Percentiles rank a stretch among this genome's conserved stretches.
These are phyloP conservation scores for Agapanthus africanus DNA, from an alignment of 106 monocot species.

Conservation along the genomic window DNA sequence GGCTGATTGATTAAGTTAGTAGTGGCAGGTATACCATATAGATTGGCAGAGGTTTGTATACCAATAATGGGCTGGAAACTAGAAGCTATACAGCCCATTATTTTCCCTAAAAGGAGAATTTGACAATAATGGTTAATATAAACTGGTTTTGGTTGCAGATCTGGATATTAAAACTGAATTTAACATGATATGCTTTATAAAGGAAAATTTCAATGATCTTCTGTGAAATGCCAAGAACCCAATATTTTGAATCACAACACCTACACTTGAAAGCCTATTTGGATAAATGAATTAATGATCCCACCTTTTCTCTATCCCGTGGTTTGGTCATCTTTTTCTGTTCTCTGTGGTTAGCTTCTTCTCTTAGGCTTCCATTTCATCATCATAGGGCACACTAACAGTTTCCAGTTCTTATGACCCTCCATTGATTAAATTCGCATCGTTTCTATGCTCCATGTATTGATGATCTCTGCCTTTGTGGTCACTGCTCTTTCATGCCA, in stretches of 20 bases:
- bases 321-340: too few relatives aligned
- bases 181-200: not conserved
- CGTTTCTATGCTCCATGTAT: too few relatives aligned
- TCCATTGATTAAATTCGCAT: not conserved
- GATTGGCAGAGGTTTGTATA: not conserved
- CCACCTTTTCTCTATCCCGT: not conserved
- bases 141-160: not conserved
- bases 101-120: too few relatives aligned
- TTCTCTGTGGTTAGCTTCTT: not conserved
- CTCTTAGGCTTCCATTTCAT: not conserved
- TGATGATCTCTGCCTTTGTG: not conserved
- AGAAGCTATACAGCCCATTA: too few relatives aligned
- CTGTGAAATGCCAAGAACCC: not conserved
- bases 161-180: not conserved
- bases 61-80: too few relatives aligned
- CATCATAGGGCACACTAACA: not conserved
- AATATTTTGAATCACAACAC: not conserved
- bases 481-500: not conserved
- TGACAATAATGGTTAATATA: too few relatives aligned
- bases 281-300: not conserved
- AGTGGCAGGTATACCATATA: not conserved
- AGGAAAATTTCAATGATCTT: not conserved
- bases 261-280: not conserved
- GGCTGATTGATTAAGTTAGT: not conserved
- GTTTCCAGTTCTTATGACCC: not conserved